Evolutionary conservation across 2,329 filamentous ascomycete genomes (phyloP), one percentile per base, ranked within the genome.

Genomic region (Penicillium sp.): DNA sequence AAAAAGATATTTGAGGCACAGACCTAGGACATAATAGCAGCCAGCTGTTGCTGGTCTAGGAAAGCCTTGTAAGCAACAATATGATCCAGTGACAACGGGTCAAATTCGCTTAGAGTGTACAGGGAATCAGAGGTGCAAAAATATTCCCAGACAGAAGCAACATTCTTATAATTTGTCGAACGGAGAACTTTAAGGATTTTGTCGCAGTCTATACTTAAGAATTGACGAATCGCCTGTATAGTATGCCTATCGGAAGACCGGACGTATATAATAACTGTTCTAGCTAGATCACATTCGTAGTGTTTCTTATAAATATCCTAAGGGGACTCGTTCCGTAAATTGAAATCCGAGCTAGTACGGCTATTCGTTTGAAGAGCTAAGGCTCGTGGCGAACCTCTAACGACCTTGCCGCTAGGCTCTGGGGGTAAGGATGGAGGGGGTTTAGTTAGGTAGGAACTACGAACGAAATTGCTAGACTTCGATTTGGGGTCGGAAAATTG

Each of bases 281-380:
- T 49, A 33, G 62, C 60, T 45, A 68, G 57, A 47, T 67, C 50
- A 48, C 55, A 68, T 41, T 61, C 50, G 27, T 66, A 70, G 49
- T 57, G 47, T 45, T 59, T 60, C 31, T 62, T 49, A 27, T 61
- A 68, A 41, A 58, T 66, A n/a, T 68, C 58, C 62, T 38, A 68
- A 9, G 60, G 19, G 12, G 4, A 33, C 31, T 33, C 1, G 1
- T 33, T 33, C 31, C 4, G 4, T 5, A 33, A 12, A 33, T 33
- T 33, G 5, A 33, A 33, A 12, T 33, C 12, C 10, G 31, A 33
- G 12, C 12, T 13, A 33, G 31, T 12, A 33, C 1, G 2, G 31
- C 31, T 33, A 5, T 33, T 33, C 5, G 5, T 5, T 33, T 33
- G 10, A 33, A 33, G 31, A 33, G 31, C 31, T 5, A 33, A 33